These are phyloP conservation scores for Nannochloris sp. DNA, from an alignment of 139 green algal genomes.

Conservation along the genomic window DNA sequence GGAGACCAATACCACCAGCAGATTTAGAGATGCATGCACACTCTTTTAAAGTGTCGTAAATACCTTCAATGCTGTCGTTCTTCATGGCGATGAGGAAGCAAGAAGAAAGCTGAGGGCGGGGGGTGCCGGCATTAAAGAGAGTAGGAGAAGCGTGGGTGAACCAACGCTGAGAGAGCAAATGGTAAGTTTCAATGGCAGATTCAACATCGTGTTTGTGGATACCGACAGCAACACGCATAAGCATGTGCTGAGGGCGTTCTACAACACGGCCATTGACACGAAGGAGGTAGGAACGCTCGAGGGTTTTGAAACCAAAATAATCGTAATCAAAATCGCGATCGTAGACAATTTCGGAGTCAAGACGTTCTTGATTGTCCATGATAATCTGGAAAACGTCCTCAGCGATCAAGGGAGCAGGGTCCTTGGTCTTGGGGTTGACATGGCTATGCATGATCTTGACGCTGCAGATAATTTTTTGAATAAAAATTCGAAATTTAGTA, in stretches of 20 bases:
- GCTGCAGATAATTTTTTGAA: constrained; percentile 35
- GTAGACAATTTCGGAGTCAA: constrained; percentile 98
- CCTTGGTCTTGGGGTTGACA: constrained; percentile 83
- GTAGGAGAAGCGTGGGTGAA: constrained; percentile 98
- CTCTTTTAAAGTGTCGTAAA: constrained; percentile 99
- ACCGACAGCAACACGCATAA: constrained; percentile 96
- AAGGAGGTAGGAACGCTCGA: constrained; percentile 98
- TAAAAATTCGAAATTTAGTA: not conserved
- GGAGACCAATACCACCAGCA: constrained; percentile 92
- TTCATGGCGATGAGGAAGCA: constrained; percentile 98
- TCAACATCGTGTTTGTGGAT: constrained; percentile 88
- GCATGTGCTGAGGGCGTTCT: constrained; percentile 98
- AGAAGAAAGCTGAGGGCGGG: constrained; percentile 81
- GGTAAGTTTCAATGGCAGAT: constrained; percentile 74
- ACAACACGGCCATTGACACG: constrained; percentile 91
- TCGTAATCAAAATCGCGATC: constrained; percentile 99
- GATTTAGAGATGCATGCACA: constrained; percentile 96
- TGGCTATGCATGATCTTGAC: constrained; percentile 88
- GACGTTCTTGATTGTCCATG: constrained; percentile 62
- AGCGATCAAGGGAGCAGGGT: constrained; percentile 74
- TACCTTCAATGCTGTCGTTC: constrained; percentile 92
- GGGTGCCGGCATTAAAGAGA: constrained; percentile 97
- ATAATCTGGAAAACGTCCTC: constrained; percentile 91
- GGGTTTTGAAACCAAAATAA: constrained; percentile 99
- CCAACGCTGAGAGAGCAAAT: constrained; percentile 87